Percentiles rank a stretch among this genome's conserved stretches.
phyloP scores from a whole-genome alignment of 345 rosid genomes.

The Populus simonii region DNA sequence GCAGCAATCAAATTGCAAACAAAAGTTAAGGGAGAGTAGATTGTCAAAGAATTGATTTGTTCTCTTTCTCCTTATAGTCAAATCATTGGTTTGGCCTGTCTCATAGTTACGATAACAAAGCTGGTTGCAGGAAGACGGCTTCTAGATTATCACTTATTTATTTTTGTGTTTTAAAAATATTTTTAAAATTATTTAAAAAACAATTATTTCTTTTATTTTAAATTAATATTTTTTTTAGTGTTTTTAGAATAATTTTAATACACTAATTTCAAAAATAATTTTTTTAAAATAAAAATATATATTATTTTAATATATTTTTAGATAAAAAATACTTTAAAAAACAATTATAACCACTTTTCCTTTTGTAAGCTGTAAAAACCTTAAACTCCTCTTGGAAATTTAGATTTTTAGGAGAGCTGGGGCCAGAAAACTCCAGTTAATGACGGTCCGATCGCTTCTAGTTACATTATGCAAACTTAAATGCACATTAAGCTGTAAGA shows the following conservation, averaged over 20 bases:
- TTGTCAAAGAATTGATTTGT: background rate
- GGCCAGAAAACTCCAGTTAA: background rate
- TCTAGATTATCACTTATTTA: background rate
- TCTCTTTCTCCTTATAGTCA: background rate
- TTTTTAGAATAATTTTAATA: too few species aligned
- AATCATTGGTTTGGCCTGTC: background rate
- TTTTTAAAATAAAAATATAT: too few species aligned
- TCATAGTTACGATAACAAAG: background rate
- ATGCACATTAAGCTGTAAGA: too few species aligned
- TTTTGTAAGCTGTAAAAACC: background rate
- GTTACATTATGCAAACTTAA: background rate
- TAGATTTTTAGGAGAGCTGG: background rate
- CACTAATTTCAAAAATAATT: too few species aligned
- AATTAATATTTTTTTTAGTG: too few species aligned
- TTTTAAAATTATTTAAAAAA: too few species aligned
- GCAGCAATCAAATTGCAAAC: background rate
- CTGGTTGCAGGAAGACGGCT: background rate
- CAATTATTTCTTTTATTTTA: too few species aligned
- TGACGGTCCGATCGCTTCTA: background rate
- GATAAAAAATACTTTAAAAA: too few species aligned
- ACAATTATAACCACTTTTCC: too few species aligned
- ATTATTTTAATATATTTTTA: too few species aligned
- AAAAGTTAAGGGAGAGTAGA: background rate
- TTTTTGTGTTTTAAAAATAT: too few species aligned
- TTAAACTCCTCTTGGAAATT: background rate